phyloP scores from a whole-genome alignment of 768 basidiomycete species.

The Terana coerulea region DNA sequence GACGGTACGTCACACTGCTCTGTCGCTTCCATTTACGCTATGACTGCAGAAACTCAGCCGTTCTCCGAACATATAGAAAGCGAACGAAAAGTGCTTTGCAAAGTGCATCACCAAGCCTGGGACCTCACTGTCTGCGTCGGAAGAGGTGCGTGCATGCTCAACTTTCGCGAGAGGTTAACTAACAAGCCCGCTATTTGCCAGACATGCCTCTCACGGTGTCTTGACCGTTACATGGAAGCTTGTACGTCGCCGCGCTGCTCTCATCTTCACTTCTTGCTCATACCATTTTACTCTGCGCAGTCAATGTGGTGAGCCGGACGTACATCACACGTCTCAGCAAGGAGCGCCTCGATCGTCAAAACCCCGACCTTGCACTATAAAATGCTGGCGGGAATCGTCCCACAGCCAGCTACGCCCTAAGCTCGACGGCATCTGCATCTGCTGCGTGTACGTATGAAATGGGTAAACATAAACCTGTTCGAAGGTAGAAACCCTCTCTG shows the following conservation, averaged over 20 bases:
- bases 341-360: conserved; percentile 35
- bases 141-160: conserved; percentile 50
- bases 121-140: conserved; percentile 60
- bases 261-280: not conserved
- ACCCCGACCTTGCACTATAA: too few relatives aligned
- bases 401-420: too few relatives aligned
- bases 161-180: not conserved
- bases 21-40: not conserved
- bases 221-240: conserved; percentile 82
- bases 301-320: conserved; percentile 72
- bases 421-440: too few relatives aligned
- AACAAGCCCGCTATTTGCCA: conserved; percentile 23
- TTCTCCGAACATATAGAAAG: conserved; percentile 71
- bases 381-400: too few relatives aligned
- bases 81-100: conserved; percentile 71
- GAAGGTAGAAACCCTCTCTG: too few relatives aligned
- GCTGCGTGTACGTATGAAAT: too few relatives aligned
- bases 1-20: conserved; percentile 43
- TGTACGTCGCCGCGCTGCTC: conserved; percentile 47
- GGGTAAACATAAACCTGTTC: too few relatives aligned
- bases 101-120: conserved; percentile 80
- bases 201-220: conserved; percentile 73
- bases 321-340: conserved; percentile 57
- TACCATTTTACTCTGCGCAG: conserved; percentile 32
- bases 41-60: not conserved